phyloP scores from a whole-genome alignment of 495 filamentous ascomycete species.

The Hypoxylon lienhwacheense region DNA sequence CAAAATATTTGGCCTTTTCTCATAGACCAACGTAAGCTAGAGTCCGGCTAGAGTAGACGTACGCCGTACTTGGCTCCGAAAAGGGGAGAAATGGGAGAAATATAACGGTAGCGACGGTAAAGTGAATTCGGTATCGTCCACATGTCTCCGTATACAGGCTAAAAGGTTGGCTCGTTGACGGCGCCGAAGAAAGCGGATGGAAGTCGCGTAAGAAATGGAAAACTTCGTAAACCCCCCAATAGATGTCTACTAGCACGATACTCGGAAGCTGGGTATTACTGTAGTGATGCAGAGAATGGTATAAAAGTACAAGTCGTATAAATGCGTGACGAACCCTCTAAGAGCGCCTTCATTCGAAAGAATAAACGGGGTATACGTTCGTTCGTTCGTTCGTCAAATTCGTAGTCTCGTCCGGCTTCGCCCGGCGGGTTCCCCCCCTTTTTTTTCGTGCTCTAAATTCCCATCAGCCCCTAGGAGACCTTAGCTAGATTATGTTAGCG shows the following conservation, averaged over 20 bases:
- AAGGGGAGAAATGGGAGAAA: slow-evolving; percentile 11
- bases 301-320: slow-evolving; percentile 34
- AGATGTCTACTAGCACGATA: slow-evolving; percentile 24
- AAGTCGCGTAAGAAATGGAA: slow-evolving; percentile 5
- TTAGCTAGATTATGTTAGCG: slow-evolving; percentile 69
- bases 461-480: neutral
- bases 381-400: slow-evolving; percentile 32
- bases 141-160: slow-evolving; percentile 4
- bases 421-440: slow-evolving; percentile 11
- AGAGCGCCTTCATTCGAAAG: slow-evolving; percentile 16
- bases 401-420: slow-evolving; percentile 29
- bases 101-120: slow-evolving; percentile 28
- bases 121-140: slow-evolving; percentile 16
- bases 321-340: slow-evolving; percentile 28
- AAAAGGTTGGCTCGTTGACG: slow-evolving; percentile 14
- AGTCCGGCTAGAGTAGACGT: neutral
- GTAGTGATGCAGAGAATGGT: slow-evolving; percentile 32
- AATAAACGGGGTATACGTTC: slow-evolving; percentile 28
- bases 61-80: slow-evolving; percentile 1
- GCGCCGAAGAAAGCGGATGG: slow-evolving; percentile 7
- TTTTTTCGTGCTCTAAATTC: neutral
- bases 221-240: neutral
- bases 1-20: neutral
- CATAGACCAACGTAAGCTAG: slow-evolving; percentile 3
- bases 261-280: slow-evolving; percentile 30